Evolutionary conservation across 1,139 yeast genomes (phyloP).

Genomic region (Blastobotrys ciferrii): DNA sequence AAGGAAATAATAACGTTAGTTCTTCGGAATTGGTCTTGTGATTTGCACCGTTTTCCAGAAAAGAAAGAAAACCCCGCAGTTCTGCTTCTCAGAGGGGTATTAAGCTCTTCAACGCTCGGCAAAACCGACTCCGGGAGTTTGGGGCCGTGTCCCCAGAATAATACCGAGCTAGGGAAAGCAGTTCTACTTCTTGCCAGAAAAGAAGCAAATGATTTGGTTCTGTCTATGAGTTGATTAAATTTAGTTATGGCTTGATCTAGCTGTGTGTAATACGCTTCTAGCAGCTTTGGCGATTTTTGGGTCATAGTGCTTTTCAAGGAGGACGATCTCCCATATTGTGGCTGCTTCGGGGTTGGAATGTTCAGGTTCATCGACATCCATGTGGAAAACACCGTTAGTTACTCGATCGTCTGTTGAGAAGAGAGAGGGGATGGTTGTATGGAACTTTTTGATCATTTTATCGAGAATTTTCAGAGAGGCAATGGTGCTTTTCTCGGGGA

Average conservation of each 20-base stretch:
- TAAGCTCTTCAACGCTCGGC: too few relatives aligned
- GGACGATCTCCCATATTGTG: conserved; percentile 80
- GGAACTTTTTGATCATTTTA: conserved; percentile 62
- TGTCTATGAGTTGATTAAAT: too few relatives aligned
- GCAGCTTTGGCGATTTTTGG: conserved; percentile 68
- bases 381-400: conserved; percentile 69
- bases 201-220: too few relatives aligned
- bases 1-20: too few relatives aligned
- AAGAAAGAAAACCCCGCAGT: too few relatives aligned
- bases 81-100: too few relatives aligned
- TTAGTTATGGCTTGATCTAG: conserved; percentile 9
- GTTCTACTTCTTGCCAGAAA: too few relatives aligned
- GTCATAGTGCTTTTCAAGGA: conserved; percentile 77
- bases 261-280: conserved; percentile 19
- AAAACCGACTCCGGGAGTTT: too few relatives aligned
- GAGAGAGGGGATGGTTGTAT: conserved; percentile 67
- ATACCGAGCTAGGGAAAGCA: too few relatives aligned
- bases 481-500: conserved; percentile 85
- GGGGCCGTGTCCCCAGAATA: too few relatives aligned
- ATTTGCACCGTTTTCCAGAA: too few relatives aligned
- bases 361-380: conserved; percentile 66
- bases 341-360: conserved; percentile 86
- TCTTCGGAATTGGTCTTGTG: too few relatives aligned
- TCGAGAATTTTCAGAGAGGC: conserved; percentile 77
- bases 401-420: conserved; percentile 87